A percentile compares a stretch with the other conserved stretches of the same genome.
phyloP scores from a whole-genome alignment of 805 yeast species.

The Saccharomycopsis malanga region DNA sequence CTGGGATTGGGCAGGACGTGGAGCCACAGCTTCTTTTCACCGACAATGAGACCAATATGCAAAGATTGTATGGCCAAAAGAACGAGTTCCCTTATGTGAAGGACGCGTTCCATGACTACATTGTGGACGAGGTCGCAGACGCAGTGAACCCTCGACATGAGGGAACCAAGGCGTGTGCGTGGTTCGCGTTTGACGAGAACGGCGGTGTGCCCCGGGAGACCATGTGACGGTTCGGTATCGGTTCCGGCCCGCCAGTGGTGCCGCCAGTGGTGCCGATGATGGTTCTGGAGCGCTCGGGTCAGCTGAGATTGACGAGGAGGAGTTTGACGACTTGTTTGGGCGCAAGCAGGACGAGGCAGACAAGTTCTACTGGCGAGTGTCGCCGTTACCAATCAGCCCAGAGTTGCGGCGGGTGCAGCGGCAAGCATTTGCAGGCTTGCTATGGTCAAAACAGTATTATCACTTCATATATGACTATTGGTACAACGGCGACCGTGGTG shows the following conservation, averaged over 20 bases:
- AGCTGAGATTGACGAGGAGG: constrained; percentile 53
- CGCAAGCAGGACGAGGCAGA: constrained; percentile 83
- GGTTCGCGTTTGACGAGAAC: constrained; percentile 68
- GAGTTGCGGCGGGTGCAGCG: constrained; percentile 78
- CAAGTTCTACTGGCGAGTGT: constrained; percentile 81
- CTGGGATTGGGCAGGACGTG: constrained; percentile 63
- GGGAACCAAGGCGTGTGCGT: constrained; percentile 85
- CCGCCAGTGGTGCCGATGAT: constrained; percentile 30
- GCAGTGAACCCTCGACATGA: constrained; percentile 61
- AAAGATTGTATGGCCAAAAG: constrained; percentile 56
- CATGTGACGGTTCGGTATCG: constrained; percentile 79
- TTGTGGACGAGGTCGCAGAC: constrained; percentile 51
- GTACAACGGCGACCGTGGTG: constrained; percentile 77
- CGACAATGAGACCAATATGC: constrained; percentile 78
- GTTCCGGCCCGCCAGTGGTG: constrained; percentile 28
- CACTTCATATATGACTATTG: constrained; percentile 80
- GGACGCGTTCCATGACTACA: constrained; percentile 86
- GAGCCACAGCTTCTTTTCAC: constrained; percentile 77
- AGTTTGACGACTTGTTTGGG: constrained; percentile 60
- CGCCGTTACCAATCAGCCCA: constrained; percentile 78
- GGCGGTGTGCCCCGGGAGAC: constrained; percentile 84
- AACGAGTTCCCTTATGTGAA: constrained; percentile 60
- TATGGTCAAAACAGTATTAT: constrained; percentile 92
- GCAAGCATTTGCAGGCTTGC: constrained; percentile 88
- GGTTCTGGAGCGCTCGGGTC: constrained; percentile 27